phyloP scores from a whole-genome alignment of 192 early-diverging fungal species.

The Coemansia sp. region DNA sequence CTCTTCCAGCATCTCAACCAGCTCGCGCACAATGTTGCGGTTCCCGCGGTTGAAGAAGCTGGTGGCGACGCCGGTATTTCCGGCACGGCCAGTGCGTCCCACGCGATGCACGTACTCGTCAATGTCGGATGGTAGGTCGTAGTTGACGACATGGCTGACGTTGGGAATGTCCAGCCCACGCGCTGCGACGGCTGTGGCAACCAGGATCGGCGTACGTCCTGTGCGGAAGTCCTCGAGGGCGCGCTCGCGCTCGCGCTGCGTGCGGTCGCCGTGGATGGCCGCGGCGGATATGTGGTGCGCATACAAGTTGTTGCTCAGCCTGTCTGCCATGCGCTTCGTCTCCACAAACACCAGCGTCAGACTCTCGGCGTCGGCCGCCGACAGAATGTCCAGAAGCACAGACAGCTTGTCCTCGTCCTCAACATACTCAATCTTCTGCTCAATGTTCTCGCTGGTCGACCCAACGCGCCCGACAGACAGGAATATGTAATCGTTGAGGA shows the following conservation, averaged over 20 bases:
- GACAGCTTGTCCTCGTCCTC: slow-evolving; percentile 93
- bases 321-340: slow-evolving; percentile 93
- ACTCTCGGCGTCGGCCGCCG: slow-evolving; percentile 57
- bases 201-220: slow-evolving; percentile 80
- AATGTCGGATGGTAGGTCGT: slow-evolving; percentile 92
- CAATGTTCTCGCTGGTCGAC: slow-evolving; percentile 93
- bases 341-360: slow-evolving; percentile 96
- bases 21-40: slow-evolving; percentile 77
- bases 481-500: slow-evolving; percentile 80
- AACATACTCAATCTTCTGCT: slow-evolving; percentile 88
- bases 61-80: slow-evolving; percentile 88
- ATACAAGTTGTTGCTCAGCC: slow-evolving; percentile 78
- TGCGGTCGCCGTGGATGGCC: slow-evolving; percentile 95
- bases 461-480: slow-evolving; percentile 91
- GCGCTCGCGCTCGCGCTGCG: slow-evolving; percentile 91
- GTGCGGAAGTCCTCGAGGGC: slow-evolving; percentile 86
- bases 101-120: slow-evolving; percentile 99
- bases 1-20: slow-evolving; percentile 86
- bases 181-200: slow-evolving; percentile 96
- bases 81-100: slow-evolving; percentile 96
- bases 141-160: slow-evolving; percentile 87
- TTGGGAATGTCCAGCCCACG: slow-evolving; percentile 91
- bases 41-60: slow-evolving; percentile 92
- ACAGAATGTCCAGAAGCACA: slow-evolving; percentile 79
- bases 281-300: slow-evolving; percentile 83